Conservation (phyloP, 2,329 filamentous ascomycete genomes). For the Epichloe coenophiala region DNA sequence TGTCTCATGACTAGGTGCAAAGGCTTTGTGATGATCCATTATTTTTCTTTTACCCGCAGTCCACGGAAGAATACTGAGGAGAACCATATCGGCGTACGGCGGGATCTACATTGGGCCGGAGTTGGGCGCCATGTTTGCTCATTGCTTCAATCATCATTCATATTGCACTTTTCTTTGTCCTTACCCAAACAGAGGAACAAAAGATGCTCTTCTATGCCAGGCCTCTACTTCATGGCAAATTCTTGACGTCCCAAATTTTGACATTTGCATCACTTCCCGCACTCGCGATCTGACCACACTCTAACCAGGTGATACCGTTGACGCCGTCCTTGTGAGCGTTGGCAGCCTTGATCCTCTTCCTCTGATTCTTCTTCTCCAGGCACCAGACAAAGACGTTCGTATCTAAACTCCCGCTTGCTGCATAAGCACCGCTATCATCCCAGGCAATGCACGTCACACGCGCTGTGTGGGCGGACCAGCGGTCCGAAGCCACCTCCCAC, state of each 20-base stretch:
- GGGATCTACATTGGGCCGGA: neutral
- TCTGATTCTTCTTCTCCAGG: constrained; percentile 61
- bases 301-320: constrained; percentile 71
- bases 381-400: constrained; percentile 93
- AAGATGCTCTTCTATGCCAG: neutral
- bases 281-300: constrained; percentile 57
- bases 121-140: neutral
- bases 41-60: neutral
- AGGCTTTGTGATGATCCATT: constrained; percentile 7
- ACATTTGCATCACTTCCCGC: constrained; percentile 79
- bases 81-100: neutral
- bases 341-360: constrained; percentile 66
- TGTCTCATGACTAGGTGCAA: constrained; percentile 25
- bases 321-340: constrained; percentile 97
- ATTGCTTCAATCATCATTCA: neutral
- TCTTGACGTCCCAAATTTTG: constrained; percentile 60
- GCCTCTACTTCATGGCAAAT: constrained; percentile 16
- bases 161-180: neutral
- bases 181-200: neutral
- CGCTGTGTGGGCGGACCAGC: constrained; percentile 48
- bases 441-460: constrained; percentile 52
- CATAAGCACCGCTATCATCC: constrained; percentile 64
- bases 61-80: neutral
- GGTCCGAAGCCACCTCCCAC: constrained; percentile 65
- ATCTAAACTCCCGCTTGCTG: constrained; percentile 75